Percentiles rank a stretch among this genome's conserved stretches.
These are phyloP conservation scores for Heterobasidion annosum DNA, from an alignment of 1,284 basidiomycete genomes.

Conservation along the genomic window DNA sequence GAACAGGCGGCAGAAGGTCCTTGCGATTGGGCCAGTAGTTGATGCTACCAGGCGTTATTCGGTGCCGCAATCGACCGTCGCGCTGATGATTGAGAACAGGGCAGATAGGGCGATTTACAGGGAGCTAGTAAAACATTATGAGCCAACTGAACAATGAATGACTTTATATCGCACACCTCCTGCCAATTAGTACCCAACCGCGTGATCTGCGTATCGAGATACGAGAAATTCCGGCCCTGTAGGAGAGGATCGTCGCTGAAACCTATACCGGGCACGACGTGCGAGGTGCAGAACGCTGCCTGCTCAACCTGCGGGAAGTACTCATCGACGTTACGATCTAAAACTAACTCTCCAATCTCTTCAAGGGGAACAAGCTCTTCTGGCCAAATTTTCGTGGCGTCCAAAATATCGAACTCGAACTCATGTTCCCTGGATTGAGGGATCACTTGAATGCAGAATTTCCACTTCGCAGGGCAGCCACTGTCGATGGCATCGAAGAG, in stretches of 20 bases:
- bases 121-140: conserved; percentile 32
- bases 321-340: conserved; percentile 56
- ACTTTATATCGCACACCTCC: conserved; percentile 28
- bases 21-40: conserved; percentile 77
- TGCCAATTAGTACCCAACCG: conserved; percentile 71
- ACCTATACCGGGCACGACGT: conserved; percentile 77
- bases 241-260: conserved; percentile 74
- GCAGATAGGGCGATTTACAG: conserved; percentile 78
- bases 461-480: conserved; percentile 67
- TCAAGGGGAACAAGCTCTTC: conserved; percentile 70
- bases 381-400: conserved; percentile 81
- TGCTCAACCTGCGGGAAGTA: conserved; percentile 82
- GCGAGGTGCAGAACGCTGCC: conserved; percentile 75
- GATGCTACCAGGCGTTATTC: conserved; percentile 49
- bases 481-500: conserved; percentile 68
- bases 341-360: conserved; percentile 66
- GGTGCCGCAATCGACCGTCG: conserved; percentile 53
- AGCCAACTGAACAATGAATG: not conserved
- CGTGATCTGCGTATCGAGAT: conserved; percentile 73
- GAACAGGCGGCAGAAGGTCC: conserved; percentile 38
- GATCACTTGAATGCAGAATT: conserved; percentile 70
- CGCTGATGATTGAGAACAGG: conserved; percentile 70
- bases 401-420: conserved; percentile 79
- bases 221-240: conserved; percentile 80
- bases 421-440: conserved; percentile 57